phyloP scores from a whole-genome alignment of 768 basidiomycete species.

The Glaciozyma antarctica region DNA sequence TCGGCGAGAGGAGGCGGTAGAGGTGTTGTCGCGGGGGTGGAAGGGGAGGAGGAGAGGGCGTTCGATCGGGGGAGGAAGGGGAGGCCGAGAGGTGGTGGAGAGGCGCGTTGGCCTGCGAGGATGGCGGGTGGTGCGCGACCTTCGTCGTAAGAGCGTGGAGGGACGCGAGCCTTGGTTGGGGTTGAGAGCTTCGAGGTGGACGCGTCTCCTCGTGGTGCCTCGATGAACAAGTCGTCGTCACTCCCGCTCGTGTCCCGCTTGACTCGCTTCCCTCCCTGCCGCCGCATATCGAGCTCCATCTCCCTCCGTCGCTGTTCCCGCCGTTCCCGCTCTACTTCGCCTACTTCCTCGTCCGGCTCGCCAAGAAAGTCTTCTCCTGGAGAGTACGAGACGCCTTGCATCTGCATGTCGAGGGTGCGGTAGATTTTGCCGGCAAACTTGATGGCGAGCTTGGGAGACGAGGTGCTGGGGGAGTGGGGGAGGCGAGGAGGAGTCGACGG shows the following conservation, averaged over 20 bases:
- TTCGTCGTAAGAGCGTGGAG: background rate
- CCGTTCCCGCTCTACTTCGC: slow-evolving; percentile 8
- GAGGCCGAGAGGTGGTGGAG: slow-evolving; percentile 4
- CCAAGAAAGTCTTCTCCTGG: slow-evolving; percentile 11
- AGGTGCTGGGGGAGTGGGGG: background rate
- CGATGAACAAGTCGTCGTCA: too few species aligned
- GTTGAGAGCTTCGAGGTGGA: background rate
- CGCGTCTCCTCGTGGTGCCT: too few species aligned
- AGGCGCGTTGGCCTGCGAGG: background rate
- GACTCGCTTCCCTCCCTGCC: background rate
- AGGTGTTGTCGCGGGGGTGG: background rate
- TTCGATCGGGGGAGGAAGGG: slow-evolving; percentile 10
- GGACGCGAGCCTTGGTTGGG: background rate
- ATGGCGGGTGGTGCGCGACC: background rate
- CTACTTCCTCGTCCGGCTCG: slow-evolving; percentile 24
- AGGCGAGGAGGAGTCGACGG: background rate
- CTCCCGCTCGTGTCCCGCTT: slow-evolving; percentile 4
- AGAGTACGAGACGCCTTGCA: slow-evolving; percentile 5
- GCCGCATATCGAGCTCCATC: slow-evolving; percentile 15
- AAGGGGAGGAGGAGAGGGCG: background rate
- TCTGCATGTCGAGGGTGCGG: slow-evolving; percentile 14
- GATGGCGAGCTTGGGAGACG: slow-evolving; percentile 15
- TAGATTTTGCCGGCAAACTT: slow-evolving; percentile 27
- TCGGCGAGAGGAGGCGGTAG: slow-evolving; percentile 13
- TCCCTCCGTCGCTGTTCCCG: slow-evolving; percentile 5